Evolutionary conservation across 2,329 filamentous ascomycete species (phyloP).

Genomic region (Huntiella abstrusa): DNA sequence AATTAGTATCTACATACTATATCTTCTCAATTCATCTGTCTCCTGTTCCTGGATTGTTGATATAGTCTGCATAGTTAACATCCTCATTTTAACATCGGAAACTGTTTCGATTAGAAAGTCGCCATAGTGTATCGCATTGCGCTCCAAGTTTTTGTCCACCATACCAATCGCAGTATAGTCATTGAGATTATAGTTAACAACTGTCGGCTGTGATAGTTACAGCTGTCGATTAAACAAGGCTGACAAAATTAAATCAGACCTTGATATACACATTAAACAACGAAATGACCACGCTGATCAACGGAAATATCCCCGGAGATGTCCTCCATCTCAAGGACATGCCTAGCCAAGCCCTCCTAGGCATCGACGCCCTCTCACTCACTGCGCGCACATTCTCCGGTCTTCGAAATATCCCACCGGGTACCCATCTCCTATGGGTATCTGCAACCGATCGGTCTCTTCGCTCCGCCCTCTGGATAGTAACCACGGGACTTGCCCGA

Average conservation of each 20-base stretch:
- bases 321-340: conserved; percentile 19
- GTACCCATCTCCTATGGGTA: conserved; percentile 42
- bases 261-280: not conserved
- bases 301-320: no score
- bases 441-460: conserved; percentile 29
- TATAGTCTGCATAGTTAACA: no score
- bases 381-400: conserved; percentile 30
- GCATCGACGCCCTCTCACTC: conserved; percentile 33
- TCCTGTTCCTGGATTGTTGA: no score
- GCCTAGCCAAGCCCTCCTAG: conserved; percentile 31
- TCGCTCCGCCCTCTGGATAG: conserved; percentile 40
- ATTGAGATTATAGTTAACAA: no score
- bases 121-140: no score
- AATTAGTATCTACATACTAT: no score
- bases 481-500: conserved; percentile 18
- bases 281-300: not conserved
- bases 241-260: not conserved
- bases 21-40: no score
- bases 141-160: no score
- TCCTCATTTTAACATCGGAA: no score
- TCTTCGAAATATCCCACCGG: conserved; percentile 33
- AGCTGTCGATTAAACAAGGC: not conserved
- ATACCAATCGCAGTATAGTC: no score
- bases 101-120: no score
- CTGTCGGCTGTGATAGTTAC: not conserved